Percentiles rank a stretch among this genome's conserved stretches.
phyloP scores from a whole-genome alignment of 495 filamentous ascomycete species.

The Tuber brumale region DNA sequence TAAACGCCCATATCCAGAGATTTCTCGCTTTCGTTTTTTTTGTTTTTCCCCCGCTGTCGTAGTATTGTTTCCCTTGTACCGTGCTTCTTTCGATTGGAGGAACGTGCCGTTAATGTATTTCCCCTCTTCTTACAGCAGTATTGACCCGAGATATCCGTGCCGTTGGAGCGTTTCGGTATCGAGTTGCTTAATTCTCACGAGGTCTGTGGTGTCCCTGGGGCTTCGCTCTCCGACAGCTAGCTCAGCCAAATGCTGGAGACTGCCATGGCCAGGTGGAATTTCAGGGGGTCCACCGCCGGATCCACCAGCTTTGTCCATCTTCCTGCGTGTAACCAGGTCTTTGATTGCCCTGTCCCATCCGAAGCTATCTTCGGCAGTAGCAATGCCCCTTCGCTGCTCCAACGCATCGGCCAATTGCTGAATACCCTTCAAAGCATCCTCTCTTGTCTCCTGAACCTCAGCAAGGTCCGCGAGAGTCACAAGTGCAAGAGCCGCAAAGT shows the following conservation, averaged over 20 bases:
- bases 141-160: constrained; percentile 39
- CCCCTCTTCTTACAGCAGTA: constrained; percentile 36
- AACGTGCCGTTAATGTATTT: neutral
- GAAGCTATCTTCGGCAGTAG: constrained; percentile 30
- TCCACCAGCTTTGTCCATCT: constrained; percentile 27
- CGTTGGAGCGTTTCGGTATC: constrained; percentile 31
- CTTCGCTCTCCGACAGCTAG: constrained; percentile 40
- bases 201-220: constrained; percentile 25
- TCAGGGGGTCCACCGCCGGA: constrained; percentile 18
- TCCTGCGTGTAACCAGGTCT: constrained; percentile 34
- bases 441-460: constrained; percentile 44
- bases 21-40: constrained; percentile 13
- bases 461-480: constrained; percentile 62
- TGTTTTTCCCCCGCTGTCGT: neutral
- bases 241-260: constrained; percentile 40
- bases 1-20: constrained; percentile 27
- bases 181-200: constrained; percentile 18
- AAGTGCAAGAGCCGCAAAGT: constrained; percentile 61
- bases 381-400: constrained; percentile 21
- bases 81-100: neutral
- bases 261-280: constrained; percentile 32
- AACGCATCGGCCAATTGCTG: constrained; percentile 35
- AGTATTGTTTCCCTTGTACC: neutral
- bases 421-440: constrained; percentile 42
- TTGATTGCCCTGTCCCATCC: constrained; percentile 39